Conservation (phyloP, 2,329 filamentous ascomycete genomes). For the Penicillium sp. region DNA sequence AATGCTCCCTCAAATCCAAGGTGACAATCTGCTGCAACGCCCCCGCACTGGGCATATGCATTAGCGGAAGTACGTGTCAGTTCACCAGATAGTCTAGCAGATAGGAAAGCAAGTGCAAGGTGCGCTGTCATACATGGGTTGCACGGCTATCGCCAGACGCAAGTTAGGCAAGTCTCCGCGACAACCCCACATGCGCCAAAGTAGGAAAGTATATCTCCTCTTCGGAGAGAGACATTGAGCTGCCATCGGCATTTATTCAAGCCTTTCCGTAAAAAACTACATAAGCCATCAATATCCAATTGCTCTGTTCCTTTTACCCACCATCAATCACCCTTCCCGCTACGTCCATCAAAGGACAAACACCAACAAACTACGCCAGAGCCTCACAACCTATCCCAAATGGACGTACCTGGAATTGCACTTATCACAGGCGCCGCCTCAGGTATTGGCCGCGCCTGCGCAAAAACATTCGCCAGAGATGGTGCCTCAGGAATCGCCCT, state of each 20-base stretch:
- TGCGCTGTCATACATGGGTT: background rate
- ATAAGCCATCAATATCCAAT: background rate
- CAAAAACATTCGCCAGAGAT: conserved; percentile 12
- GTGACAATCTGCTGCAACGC: background rate
- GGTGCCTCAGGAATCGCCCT: conserved; percentile 15
- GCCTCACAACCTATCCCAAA: background rate
- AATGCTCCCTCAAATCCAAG: background rate
- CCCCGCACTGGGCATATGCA: background rate
- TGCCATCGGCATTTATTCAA: background rate
- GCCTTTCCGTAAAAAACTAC: background rate
- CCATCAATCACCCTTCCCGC: background rate
- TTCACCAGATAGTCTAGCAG: too few species aligned
- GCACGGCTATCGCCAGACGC: background rate
- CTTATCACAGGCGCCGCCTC: conserved; percentile 18
- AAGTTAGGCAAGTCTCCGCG: conserved; percentile 18
- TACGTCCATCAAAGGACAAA: background rate
- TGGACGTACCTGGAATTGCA: conserved; percentile 18
- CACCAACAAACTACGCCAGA: background rate
- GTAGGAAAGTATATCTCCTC: background rate
- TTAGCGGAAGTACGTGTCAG: background rate
- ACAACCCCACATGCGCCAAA: conserved; percentile 11
- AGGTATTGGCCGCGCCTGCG: conserved; percentile 16
- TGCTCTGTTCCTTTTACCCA: background rate
- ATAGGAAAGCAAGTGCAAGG: background rate
- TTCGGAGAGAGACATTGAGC: background rate